Evolutionary conservation across 2,329 filamentous ascomycete genomes (phyloP).

Genomic region (Nannizziopsis barbatae): DNA sequence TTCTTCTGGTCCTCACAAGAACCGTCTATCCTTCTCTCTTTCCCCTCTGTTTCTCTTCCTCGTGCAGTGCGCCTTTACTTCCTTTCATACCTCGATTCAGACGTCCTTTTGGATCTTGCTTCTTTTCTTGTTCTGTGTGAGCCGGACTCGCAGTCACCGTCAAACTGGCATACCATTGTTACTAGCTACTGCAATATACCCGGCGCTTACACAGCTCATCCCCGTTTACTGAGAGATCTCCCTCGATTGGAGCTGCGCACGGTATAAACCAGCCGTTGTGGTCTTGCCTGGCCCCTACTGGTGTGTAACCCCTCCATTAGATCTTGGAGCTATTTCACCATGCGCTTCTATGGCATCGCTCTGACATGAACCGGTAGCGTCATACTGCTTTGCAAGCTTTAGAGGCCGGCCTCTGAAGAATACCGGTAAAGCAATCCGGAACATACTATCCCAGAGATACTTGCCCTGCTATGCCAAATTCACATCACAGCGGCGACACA

Average conservation of each 20-base stretch:
- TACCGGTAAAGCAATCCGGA: not conserved
- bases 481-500: slow-evolving; percentile 11
- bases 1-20: not conserved
- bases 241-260: not conserved
- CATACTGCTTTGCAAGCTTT: too few relatives aligned
- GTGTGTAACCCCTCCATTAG: too few relatives aligned
- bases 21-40: not conserved
- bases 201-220: not conserved
- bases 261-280: not conserved
- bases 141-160: slow-evolving; percentile 5
- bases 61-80: not conserved
- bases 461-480: slow-evolving; percentile 13
- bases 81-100: not conserved
- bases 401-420: too few relatives aligned
- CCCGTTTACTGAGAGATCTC: not conserved
- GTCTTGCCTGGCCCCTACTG: not conserved
- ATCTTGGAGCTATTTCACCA: too few relatives aligned
- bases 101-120: not conserved
- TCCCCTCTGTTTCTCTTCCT: not conserved
- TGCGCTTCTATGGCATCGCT: too few relatives aligned
- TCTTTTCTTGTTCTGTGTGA: slow-evolving; percentile 4
- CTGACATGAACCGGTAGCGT: too few relatives aligned
- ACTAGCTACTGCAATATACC: not conserved
- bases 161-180: too few relatives aligned
- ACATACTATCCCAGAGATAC: not conserved